Conservation (phyloP, 1,139 yeast species). For the Pichia kudriavzevii region DNA sequence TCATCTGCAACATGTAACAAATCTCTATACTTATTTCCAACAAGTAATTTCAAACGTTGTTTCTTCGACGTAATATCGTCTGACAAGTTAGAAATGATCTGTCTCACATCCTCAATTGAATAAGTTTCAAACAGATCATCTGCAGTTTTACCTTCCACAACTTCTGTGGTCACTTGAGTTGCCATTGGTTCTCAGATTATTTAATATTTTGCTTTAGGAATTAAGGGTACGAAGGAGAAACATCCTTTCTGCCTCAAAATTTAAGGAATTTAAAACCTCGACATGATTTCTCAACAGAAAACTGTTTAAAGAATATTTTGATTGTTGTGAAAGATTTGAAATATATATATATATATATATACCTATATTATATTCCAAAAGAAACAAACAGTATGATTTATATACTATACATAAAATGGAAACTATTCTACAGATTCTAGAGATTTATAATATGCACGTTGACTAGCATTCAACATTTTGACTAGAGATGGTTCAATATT, state of each 20-base stretch:
- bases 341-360: no score
- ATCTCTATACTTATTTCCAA: conserved; percentile 62
- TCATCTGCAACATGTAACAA: conserved; percentile 63
- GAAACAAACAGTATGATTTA: no score
- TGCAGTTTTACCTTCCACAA: conserved; percentile 3
- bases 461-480: conserved; percentile 26
- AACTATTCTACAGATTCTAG: no score
- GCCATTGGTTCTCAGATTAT: background rate
- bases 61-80: conserved; percentile 26
- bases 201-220: no score
- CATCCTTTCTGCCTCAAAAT: no score
- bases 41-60: conserved; percentile 46
- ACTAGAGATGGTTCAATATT: conserved; percentile 44
- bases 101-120: conserved; percentile 24
- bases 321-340: no score
- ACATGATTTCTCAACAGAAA: no score
- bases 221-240: no score
- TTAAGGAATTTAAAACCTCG: no score
- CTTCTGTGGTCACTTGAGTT: conserved; percentile 4
- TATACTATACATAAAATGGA: no score
- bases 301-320: no score
- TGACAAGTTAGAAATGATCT: conserved; percentile 16
- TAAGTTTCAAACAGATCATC: conserved; percentile 23
- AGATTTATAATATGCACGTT: conserved; percentile 7
- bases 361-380: no score